Conservation (phyloP, 371 early-diverging fungal genomes). For the Dichotomocladium elegans region DNA sequence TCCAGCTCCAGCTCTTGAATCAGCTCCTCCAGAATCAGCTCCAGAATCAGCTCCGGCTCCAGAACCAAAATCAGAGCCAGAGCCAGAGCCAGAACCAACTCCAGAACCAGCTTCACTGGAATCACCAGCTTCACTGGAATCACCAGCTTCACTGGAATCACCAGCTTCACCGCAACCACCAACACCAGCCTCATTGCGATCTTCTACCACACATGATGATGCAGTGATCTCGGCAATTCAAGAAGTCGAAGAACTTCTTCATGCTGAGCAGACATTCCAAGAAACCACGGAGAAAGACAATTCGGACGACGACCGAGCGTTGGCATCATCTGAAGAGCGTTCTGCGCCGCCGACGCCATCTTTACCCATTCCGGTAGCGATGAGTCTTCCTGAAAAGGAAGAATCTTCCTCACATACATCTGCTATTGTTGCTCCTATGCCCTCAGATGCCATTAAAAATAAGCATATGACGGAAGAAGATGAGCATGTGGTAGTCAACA, state of each 20-base stretch:
- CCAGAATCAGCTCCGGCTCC: not conserved
- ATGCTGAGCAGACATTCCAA: not conserved
- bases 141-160: not conserved
- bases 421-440: too few species aligned
- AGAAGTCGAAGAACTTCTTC: constrained; percentile 14
- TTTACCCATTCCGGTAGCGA: too few species aligned
- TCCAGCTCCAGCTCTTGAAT: too few species aligned
- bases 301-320: too few species aligned
- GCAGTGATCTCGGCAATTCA: constrained; percentile 8
- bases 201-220: not conserved
- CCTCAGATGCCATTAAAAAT: too few species aligned
- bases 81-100: not conserved
- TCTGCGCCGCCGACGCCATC: too few species aligned
- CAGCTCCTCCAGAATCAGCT: not conserved
- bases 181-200: too few species aligned
- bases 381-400: too few species aligned
- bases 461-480: too few species aligned
- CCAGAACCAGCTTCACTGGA: not conserved
- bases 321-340: too few species aligned
- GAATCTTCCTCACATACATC: too few species aligned
- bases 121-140: not conserved
- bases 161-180: not conserved
- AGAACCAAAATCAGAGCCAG: not conserved
- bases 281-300: not conserved
- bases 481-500: too few species aligned